Percentiles rank a stretch among this genome's conserved stretches.
These are phyloP conservation scores for Pascua sp. DNA, from an alignment of 1,284 basidiomycete species.

Conservation along the genomic window DNA sequence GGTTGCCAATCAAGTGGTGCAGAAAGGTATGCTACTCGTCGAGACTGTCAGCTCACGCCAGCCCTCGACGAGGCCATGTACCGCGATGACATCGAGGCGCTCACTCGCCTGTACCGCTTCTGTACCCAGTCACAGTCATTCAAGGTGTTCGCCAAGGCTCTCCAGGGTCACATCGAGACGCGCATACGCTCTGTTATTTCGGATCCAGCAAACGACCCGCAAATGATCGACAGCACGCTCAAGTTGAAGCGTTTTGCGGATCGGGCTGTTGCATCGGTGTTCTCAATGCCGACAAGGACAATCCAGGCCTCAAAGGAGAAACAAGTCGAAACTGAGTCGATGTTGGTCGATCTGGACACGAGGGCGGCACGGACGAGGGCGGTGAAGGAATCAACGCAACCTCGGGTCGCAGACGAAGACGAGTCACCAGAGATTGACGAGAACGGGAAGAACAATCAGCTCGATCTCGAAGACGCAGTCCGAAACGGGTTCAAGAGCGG, in stretches of 20 bases:
- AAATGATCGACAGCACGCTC: slow-evolving; percentile 75
- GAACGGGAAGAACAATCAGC: slow-evolving; percentile 12
- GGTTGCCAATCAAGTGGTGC: slow-evolving; percentile 20
- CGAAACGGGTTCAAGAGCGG: slow-evolving; percentile 73
- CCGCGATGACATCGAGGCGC: slow-evolving; percentile 52
- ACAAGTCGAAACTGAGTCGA: background rate
- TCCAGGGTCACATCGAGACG: slow-evolving; percentile 57
- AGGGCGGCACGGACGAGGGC: slow-evolving; percentile 18
- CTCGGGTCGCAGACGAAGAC: background rate
- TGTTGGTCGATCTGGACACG: background rate
- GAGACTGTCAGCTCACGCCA: slow-evolving; percentile 57
- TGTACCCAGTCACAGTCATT: slow-evolving; percentile 60
- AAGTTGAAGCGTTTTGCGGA: slow-evolving; percentile 66
- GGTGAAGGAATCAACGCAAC: background rate
- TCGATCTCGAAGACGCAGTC: slow-evolving; percentile 48
- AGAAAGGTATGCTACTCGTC: slow-evolving; percentile 43
- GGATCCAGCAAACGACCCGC: slow-evolving; percentile 57
- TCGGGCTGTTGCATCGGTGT: slow-evolving; percentile 56
- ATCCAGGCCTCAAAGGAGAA: slow-evolving; percentile 1
- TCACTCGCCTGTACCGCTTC: slow-evolving; percentile 63
- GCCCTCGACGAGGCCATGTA: slow-evolving; percentile 62
- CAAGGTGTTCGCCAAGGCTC: slow-evolving; percentile 59
- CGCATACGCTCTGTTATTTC: slow-evolving; percentile 33
- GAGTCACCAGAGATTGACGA: background rate
- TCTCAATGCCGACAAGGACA: slow-evolving; percentile 33